These are phyloP conservation scores for Conticribra guillardii DNA, from an alignment of 108 stramenopile genomes.

Conservation along the genomic window DNA sequence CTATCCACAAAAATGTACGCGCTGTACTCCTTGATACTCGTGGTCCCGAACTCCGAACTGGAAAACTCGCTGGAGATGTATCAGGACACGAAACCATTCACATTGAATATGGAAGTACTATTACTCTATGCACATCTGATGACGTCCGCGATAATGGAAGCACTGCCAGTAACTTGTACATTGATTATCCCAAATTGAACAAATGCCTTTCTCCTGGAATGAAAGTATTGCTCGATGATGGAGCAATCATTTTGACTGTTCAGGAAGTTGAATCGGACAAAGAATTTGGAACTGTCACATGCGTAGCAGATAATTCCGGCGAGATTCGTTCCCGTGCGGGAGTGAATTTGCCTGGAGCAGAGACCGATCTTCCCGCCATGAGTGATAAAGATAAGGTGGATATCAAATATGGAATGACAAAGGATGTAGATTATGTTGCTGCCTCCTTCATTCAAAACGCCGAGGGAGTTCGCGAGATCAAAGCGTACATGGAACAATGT, in stretches of 20 bases:
- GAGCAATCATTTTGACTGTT: constrained; percentile 90
- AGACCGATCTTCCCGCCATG: constrained; percentile 90
- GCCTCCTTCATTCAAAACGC: constrained; percentile 91
- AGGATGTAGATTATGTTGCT: constrained; percentile 92
- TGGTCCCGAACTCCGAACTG: constrained; percentile 95
- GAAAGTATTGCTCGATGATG: constrained; percentile 96
- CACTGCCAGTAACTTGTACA: constrained; percentile 78
- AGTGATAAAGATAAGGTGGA: constrained; percentile 87
- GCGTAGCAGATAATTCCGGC: constrained; percentile 79
- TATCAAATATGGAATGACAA: constrained; percentile 87
- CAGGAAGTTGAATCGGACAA: constrained; percentile 55
- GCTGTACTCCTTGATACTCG: constrained; percentile 92
- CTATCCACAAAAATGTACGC: constrained; percentile 64
- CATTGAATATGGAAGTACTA: constrained; percentile 59
- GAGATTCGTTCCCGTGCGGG: constrained; percentile 93
- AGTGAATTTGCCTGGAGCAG: constrained; percentile 96
- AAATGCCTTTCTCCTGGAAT: constrained; percentile 75
- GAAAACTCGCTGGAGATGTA: constrained; percentile 75
- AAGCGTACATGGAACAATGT: constrained; percentile 75
- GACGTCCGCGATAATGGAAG: constrained; percentile 58
- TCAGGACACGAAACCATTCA: constrained; percentile 78
- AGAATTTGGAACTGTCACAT: constrained; percentile 61
- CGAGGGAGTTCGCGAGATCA: constrained; percentile 84
- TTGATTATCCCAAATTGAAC: constrained; percentile 74
- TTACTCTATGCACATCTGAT: constrained; percentile 69